phyloP scores from a whole-genome alignment of 768 basidiomycete species.

The Exidia glandulosa region DNA sequence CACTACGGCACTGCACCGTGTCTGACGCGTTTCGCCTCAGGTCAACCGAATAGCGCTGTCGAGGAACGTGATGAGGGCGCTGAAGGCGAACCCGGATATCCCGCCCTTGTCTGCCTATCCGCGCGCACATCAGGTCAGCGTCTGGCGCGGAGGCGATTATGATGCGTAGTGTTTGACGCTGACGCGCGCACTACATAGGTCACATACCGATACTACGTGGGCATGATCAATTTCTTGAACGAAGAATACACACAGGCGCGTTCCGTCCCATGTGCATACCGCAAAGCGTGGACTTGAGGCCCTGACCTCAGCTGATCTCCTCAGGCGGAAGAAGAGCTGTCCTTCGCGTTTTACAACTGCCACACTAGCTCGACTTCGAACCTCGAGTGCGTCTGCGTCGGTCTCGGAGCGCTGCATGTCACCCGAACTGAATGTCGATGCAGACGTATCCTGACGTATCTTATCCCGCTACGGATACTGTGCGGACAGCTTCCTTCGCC shows the following conservation, averaged over 20 bases:
- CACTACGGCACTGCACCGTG: neutral
- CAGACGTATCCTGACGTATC: slow-evolving; percentile 83
- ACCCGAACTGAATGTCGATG: slow-evolving; percentile 3
- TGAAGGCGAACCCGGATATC: slow-evolving; percentile 76
- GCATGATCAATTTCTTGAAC: slow-evolving; percentile 87
- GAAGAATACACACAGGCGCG: slow-evolving; percentile 78
- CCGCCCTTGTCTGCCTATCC: slow-evolving; percentile 70
- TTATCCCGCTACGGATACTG: slow-evolving; percentile 81
- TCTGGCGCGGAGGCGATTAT: neutral
- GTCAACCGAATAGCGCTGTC: slow-evolving; percentile 85
- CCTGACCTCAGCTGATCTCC: slow-evolving; percentile 1
- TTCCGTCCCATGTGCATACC: neutral
- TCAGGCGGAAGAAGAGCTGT: slow-evolving; percentile 81
- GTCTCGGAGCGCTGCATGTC: neutral
- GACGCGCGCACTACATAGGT: slow-evolving; percentile 40
- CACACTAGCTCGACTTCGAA: slow-evolving; percentile 58
- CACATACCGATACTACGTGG: slow-evolving; percentile 88
- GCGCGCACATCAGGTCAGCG: slow-evolving; percentile 67
- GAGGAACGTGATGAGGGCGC: slow-evolving; percentile 83
- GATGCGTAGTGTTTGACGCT: too few species aligned
- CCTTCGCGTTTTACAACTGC: slow-evolving; percentile 79
- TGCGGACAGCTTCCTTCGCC: slow-evolving; percentile 76
- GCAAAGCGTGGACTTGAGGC: neutral
- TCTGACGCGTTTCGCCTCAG: slow-evolving; percentile 30
- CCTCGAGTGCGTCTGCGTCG: slow-evolving; percentile 82